Percentiles rank a stretch among this genome's conserved stretches.
Conservation (phyloP, 805 yeast species). For the Kodamaea sagamina region DNA sequence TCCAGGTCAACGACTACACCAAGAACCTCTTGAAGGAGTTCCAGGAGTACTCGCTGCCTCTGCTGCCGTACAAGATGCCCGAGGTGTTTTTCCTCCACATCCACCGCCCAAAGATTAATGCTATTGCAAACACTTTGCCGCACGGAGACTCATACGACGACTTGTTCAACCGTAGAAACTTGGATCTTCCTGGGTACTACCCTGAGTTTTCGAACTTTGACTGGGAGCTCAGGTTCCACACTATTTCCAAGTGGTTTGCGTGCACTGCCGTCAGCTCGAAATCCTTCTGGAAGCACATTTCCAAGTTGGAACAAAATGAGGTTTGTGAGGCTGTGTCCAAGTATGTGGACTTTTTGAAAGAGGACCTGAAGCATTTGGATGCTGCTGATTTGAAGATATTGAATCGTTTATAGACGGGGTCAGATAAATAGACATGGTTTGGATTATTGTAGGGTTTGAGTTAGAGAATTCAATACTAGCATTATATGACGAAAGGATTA, state of each 20-base stretch:
- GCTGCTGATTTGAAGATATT: conserved; percentile 13
- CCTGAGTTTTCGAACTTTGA: conserved; percentile 23
- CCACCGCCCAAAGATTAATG: conserved; percentile 36
- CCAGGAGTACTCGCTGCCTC: conserved; percentile 8
- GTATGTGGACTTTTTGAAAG: conserved; percentile 26
- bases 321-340: conserved; percentile 23
- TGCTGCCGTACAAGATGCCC: conserved; percentile 20
- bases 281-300: conserved; percentile 24
- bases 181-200: conserved; percentile 24
- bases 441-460: no score
- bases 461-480: no score
- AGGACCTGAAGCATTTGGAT: conserved; percentile 18
- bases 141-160: conserved; percentile 15
- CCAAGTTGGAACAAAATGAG: conserved; percentile 15
- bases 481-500: not conserved
- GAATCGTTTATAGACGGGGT: conserved; percentile 4
- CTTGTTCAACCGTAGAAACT: conserved; percentile 25
- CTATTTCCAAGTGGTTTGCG: conserved; percentile 33
- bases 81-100: conserved; percentile 33
- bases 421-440: not conserved
- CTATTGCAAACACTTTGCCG: conserved; percentile 23
- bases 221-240: conserved; percentile 39
- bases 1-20: conserved; percentile 31
- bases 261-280: conserved; percentile 29
- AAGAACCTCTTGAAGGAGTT: conserved; percentile 24